These are phyloP conservation scores for Isoetes taiwanensis DNA, from an alignment of 75 land plant genomes.

Conservation along the genomic window DNA sequence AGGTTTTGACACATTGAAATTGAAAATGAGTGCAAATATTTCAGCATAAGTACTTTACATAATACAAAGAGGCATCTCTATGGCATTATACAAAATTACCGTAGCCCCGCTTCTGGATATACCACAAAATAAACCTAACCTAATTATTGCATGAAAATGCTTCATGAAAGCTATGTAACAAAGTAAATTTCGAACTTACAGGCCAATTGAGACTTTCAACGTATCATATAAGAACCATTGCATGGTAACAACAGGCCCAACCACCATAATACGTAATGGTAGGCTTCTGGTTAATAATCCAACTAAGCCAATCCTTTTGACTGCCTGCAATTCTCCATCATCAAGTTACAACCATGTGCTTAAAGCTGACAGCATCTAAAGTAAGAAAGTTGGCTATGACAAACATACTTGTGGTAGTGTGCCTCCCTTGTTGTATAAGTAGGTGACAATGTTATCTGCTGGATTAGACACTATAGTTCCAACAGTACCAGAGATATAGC, in stretches of 20 bases:
- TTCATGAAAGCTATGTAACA: too few species aligned
- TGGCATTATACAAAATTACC: too few species aligned
- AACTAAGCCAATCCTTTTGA: conserved; percentile 56
- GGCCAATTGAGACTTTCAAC: conserved; percentile 65
- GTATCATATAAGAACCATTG: conserved; percentile 91
- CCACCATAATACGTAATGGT: conserved; percentile 59
- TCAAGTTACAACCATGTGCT: not conserved
- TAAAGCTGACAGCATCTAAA: not conserved
- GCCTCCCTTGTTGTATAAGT: conserved; percentile 60
- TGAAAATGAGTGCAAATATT: too few species aligned
- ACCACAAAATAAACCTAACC: too few species aligned
- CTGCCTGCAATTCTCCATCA: conserved; percentile 37
- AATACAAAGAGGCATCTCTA: too few species aligned
- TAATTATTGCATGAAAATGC: too few species aligned
- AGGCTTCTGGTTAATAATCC: conserved; percentile 86
- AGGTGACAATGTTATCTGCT: conserved; percentile 69
- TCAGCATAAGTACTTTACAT: too few species aligned
- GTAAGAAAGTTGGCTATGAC: not conserved
- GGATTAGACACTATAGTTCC: conserved; percentile 79
- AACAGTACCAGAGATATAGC: conserved; percentile 64
- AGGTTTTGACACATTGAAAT: too few species aligned
- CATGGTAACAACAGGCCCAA: conserved; percentile 74
- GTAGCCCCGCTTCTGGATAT: too few species aligned
- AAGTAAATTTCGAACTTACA: too few species aligned
- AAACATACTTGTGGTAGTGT: conserved; percentile 38